Evolutionary conservation across 495 filamentous ascomycete genomes (phyloP).

Genomic region (Neurospora sp.): DNA sequence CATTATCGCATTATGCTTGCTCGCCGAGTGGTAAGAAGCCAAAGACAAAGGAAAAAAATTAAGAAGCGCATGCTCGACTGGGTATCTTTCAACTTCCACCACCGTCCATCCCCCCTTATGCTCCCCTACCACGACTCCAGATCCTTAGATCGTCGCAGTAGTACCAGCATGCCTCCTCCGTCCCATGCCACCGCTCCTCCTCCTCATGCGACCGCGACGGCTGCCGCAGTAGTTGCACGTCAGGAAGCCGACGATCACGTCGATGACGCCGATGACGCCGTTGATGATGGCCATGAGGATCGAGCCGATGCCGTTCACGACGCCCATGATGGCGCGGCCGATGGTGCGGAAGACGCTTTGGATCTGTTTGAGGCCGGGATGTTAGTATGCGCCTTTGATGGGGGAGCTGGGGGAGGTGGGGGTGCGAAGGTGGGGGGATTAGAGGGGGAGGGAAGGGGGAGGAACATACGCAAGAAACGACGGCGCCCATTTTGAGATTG

Average conservation of each 20-base stretch:
- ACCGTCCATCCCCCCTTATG: not conserved
- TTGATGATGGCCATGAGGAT: conserved; percentile 75
- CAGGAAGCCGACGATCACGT: conserved; percentile 76
- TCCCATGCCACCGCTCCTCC: conserved; percentile 16
- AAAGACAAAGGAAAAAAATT: not conserved
- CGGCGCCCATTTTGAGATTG: conserved; percentile 72
- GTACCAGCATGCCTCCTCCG: conserved; percentile 15
- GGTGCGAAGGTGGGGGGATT: not conserved
- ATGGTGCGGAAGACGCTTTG: conserved; percentile 69
- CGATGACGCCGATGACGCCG: conserved; percentile 65
- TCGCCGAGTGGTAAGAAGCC: not conserved
- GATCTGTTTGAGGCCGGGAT: conserved; percentile 45
- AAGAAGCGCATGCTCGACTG: not conserved
- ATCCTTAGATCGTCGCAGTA: conserved; percentile 11
- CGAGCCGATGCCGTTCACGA: conserved; percentile 62
- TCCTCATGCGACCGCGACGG: conserved; percentile 14
- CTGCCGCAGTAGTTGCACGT: conserved; percentile 57
- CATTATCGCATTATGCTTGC: not conserved
- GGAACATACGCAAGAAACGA: conserved; percentile 83
- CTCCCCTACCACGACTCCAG: not conserved
- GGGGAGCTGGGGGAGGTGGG: not conserved
- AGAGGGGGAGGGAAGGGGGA: not conserved
- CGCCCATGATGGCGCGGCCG: conserved; percentile 71
- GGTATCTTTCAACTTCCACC: not conserved
- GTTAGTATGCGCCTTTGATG: conserved; percentile 8